A percentile compares a stretch with the other conserved stretches of the same genome.
These are phyloP conservation scores for Blastomyces parvus DNA, from an alignment of 2,329 filamentous ascomycete genomes.

Conservation along the genomic window DNA sequence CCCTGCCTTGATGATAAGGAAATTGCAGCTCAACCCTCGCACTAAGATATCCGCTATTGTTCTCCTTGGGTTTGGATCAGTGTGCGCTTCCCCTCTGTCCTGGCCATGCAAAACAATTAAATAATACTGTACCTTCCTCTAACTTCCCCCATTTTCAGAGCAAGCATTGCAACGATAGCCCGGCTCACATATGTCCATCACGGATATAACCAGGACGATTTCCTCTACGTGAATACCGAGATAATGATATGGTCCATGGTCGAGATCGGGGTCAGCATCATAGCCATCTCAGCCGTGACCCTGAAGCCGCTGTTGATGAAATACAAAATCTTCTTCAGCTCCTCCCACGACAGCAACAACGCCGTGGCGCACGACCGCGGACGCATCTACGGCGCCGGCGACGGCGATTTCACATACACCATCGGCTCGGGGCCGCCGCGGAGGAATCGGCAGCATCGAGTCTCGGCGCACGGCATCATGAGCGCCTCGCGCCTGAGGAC, in stretches of 20 bases:
- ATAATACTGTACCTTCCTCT: background rate
- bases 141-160: background rate
- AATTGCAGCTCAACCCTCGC: background rate
- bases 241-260: background rate
- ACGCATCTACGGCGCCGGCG: background rate
- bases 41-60: background rate
- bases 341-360: background rate
- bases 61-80: constrained; percentile 3
- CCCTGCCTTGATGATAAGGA: background rate
- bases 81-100: background rate
- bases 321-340: constrained; percentile 2
- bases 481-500: background rate
- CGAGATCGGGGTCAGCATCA: constrained; percentile 4
- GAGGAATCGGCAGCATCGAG: background rate
- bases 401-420: background rate
- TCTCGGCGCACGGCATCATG: background rate
- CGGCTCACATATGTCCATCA: background rate
- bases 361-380: background rate
- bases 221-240: constrained; percentile 1
- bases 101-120: background rate
- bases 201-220: background rate
- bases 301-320: constrained; percentile 4
- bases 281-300: constrained; percentile 1
- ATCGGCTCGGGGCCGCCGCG: background rate
- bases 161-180: constrained; percentile 5